Conservation (phyloP, 2,329 filamentous ascomycete species). For the Aspergillus pseudoviridinutans region DNA sequence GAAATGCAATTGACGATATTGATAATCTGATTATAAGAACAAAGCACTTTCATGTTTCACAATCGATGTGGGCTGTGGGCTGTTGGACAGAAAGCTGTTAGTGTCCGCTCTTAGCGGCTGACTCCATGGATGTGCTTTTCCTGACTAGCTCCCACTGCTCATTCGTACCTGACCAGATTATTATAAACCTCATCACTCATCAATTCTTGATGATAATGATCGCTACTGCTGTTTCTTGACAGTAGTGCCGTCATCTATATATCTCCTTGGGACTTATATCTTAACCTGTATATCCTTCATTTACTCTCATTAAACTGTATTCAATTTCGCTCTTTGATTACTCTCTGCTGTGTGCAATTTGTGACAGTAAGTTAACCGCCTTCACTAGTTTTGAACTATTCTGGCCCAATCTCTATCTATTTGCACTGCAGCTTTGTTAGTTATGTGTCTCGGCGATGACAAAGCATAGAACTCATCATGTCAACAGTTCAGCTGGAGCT, state of each 20-base stretch:
- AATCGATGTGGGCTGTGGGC: not conserved
- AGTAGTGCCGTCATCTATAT: not conserved
- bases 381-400: constrained; percentile 3
- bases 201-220: not conserved
- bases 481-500: constrained; percentile 19
- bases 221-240: not conserved
- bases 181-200: not conserved
- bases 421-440: constrained; percentile 10
- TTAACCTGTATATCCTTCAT: not conserved
- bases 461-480: constrained; percentile 10
- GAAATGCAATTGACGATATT: not conserved
- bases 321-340: not conserved
- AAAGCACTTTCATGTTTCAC: not conserved
- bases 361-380: not conserved
- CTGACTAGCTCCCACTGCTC: not conserved
- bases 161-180: not conserved
- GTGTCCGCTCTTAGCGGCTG: not conserved
- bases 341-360: not conserved
- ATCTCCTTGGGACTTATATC: not conserved
- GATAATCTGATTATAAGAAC: not conserved
- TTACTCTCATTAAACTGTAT: not conserved
- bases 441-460: constrained; percentile 23
- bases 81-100: not conserved
- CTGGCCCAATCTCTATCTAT: constrained; percentile 1
- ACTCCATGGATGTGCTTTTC: not conserved